phyloP scores from a whole-genome alignment of 1,139 yeast species.

The Blastobotrys aristatus region DNA sequence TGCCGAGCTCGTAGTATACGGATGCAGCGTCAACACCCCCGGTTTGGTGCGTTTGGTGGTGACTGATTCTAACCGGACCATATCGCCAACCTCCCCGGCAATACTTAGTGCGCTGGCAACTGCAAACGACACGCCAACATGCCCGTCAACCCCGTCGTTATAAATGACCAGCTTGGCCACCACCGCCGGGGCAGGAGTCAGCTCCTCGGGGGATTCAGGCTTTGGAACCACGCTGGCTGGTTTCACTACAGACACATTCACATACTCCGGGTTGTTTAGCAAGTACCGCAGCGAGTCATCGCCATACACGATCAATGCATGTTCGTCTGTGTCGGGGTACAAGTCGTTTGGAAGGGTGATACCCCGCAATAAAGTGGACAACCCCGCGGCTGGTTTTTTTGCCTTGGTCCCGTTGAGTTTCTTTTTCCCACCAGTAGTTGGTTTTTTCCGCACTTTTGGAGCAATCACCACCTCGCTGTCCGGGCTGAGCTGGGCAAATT shows the following conservation, averaged over 20 bases:
- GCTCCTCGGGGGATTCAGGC: constrained; percentile 14
- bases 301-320: constrained; percentile 37
- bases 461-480: constrained; percentile 80
- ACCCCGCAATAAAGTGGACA: constrained; percentile 49
- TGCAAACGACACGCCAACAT: constrained; percentile 52
- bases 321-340: constrained; percentile 7
- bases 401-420: constrained; percentile 11
- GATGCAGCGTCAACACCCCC: constrained; percentile 45
- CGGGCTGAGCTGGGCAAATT: constrained; percentile 58
- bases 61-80: constrained; percentile 52
- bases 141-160: constrained; percentile 39
- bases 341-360: constrained; percentile 49
- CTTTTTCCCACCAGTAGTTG: constrained; percentile 16
- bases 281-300: constrained; percentile 38
- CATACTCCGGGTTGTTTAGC: constrained; percentile 43
- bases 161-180: constrained; percentile 50
- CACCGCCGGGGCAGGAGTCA: constrained; percentile 39
- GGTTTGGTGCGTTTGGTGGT: constrained; percentile 21
- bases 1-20: constrained; percentile 43
- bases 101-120: constrained; percentile 57
- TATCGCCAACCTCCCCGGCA: constrained; percentile 45
- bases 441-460: constrained; percentile 55
- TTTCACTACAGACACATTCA: constrained; percentile 51
- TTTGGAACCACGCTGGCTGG: constrained; percentile 22
- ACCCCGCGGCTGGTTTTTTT: constrained; percentile 20